Base-by-base conservation (phyloP, 257 asterid genomes). In the Pogostemon cablin region DNA sequence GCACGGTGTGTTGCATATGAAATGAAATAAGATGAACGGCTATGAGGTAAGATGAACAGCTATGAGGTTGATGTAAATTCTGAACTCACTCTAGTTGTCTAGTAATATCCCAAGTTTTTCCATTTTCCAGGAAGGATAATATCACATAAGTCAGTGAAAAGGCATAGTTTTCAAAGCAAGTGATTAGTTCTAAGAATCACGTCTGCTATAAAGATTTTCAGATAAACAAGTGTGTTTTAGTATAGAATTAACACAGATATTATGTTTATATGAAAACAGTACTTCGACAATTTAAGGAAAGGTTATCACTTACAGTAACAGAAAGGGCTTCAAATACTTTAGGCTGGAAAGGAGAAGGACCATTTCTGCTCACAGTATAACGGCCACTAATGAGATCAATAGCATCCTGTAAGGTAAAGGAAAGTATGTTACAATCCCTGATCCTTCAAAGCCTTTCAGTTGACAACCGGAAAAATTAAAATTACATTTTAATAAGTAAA, bases 341-440 rank as follows among this genome's bases (percentile, higher is more conserved):
- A 57, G 77, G 77, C 79, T 75, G 95, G 85, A 82, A 73, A 0
- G 87, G 89, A 39, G 91, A 85, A 67, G 85, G 87, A 63, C 82
- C 66, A 10, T 74, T 77, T 79, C 86, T 84, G 75, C 81, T 95
- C 82, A 86, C 85, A 62, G 78, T 79, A 64, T 88, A 95, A 76
- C 85, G 96, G 25, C 99, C 99, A 78, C 90, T 88, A 57, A 91
- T 77, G 67, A 95, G 97, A 84, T 95, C 99, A 39, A 90, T 87
- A 5, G 97, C 98, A 67, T 95, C 99, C 98, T 91, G 87, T 32
- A 50, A 59, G 68, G 63, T 42, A 64, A 20, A 56, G 56, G 48
- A 42, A 68, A 67, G 37, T 48, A 43, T n/a, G 61, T 78, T 42
- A 68, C 43, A 54, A 68, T 58, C 65, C 53, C 53, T 46, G 40